phyloP scores from a whole-genome alignment of 208 protist species.

The Trypanosoma congolense region DNA sequence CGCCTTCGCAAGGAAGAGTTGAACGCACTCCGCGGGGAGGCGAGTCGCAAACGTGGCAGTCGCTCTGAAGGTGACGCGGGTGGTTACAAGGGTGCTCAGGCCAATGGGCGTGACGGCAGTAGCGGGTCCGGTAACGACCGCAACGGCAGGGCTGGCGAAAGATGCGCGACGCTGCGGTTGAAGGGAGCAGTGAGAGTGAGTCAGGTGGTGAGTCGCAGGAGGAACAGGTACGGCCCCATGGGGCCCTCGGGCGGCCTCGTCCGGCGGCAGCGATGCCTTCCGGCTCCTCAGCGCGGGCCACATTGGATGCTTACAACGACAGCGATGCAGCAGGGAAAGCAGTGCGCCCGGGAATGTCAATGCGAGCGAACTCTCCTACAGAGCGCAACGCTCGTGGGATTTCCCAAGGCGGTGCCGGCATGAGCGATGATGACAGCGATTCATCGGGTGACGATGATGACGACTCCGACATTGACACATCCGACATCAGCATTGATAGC shows the following conservation, averaged over 20 bases:
- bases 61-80: conserved; percentile 6
- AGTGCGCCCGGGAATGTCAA: neutral
- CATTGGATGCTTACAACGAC: neutral
- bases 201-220: conserved; percentile 20
- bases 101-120: conserved; percentile 16
- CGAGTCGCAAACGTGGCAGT: conserved; percentile 8
- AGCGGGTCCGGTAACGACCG: neutral
- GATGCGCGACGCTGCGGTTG: conserved; percentile 33
- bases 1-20: conserved; percentile 85
- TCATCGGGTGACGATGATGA: conserved; percentile 36
- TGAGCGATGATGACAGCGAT: neutral
- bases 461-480: conserved; percentile 16
- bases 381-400: neutral
- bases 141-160: neutral
- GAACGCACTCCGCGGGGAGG: conserved; percentile 65
- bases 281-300: neutral
- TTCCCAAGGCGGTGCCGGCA: neutral
- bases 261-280: conserved; percentile 1
- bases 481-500: conserved; percentile 24
- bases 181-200: conserved; percentile 56
- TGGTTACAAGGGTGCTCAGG: conserved; percentile 16
- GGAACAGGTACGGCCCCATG: conserved; percentile 24
- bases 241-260: conserved; percentile 26
- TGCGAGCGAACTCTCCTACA: neutral
- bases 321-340: neutral